Base-by-base conservation (phyloP, 2,329 filamentous ascomycete genomes). In the Blastomyces emzantsi region DNA sequence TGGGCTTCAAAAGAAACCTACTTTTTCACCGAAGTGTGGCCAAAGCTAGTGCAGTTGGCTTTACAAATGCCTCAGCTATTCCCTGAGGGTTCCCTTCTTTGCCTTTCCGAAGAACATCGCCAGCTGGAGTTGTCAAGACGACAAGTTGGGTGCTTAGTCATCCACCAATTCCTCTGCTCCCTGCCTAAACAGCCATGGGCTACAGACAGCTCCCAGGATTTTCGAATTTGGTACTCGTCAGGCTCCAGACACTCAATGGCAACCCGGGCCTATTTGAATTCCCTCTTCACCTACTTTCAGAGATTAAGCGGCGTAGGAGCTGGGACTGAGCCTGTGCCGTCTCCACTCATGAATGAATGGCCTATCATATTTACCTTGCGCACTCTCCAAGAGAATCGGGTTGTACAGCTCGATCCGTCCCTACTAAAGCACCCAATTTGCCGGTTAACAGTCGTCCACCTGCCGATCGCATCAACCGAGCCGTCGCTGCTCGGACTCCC, bases 161-260 rank as follows among this genome's bases (percentile, higher is more conserved):
- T 64, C 25, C 63, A 65, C 52, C 60, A 66, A 56, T 66, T 66
- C 49, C 43, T 66, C 13, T 66, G 62, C 61, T 62, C 63, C 30
- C 43, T 67, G 7, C 64, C 49, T 1, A 13, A 2, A 17, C 64
- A 62, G 22, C 63, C 49, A 17, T 67, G 67, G 66, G 17, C 43
- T 19, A 63, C 58, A 19, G 60, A 67, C 41, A 62, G 60, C 25
- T 66, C 61, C 41, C 22, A 39, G 19, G 64, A 66, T n/a, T 61
- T 64, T 60, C 39, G 33, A 19, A 63, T 62, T 28, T 67, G 61
- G 61, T 66, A 67, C 41, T 64, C 62, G 8, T 61, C 57, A 39
- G 61, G 62, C 22, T n/a, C 41, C 17, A 66, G 39, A 28, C 59
- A 63, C n/a, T 36, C 51, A 15, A 62, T 45, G 33, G 62, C 65